A percentile compares a stretch with the other conserved stretches of the same genome.
These are phyloP conservation scores for Sclerospora graminicola DNA, from an alignment of 352 stramenopile genomes.

Conservation along the genomic window DNA sequence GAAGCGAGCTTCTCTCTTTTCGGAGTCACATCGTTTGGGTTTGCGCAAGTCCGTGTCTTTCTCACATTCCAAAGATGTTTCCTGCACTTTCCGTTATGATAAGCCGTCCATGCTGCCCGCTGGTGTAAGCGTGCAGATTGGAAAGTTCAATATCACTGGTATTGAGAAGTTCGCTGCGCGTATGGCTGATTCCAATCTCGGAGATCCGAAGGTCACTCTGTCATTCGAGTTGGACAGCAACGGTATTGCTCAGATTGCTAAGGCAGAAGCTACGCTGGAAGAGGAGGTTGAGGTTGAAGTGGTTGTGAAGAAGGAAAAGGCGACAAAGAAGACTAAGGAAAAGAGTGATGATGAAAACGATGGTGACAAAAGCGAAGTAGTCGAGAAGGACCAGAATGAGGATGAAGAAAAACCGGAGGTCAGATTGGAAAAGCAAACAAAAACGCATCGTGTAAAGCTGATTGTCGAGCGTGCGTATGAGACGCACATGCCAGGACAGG, in stretches of 20 bases:
- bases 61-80: conserved; percentile 85
- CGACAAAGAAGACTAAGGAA: conserved; percentile 36
- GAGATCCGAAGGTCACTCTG: conserved; percentile 89
- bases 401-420: conserved; percentile 26
- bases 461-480: conserved; percentile 35
- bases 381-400: conserved; percentile 32
- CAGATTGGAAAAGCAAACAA: conserved; percentile 85
- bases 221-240: conserved; percentile 91
- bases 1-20: conserved; percentile 90
- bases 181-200: conserved; percentile 84
- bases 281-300: conserved; percentile 70
- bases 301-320: conserved; percentile 51
- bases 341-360: conserved; percentile 20
- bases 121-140: conserved; percentile 65
- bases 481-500: conserved; percentile 20
- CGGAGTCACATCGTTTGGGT: conserved; percentile 69
- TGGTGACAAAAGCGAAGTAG: conserved; percentile 20
- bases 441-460: conserved; percentile 73
- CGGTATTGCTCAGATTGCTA: conserved; percentile 85
- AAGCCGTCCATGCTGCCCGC: conserved; percentile 71
- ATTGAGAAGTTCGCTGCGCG: conserved; percentile 84
- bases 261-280: conserved; percentile 89
- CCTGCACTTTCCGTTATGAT: conserved; percentile 89
- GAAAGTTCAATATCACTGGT: conserved; percentile 89
- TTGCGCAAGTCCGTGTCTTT: conserved; percentile 94